These are phyloP conservation scores for Malus sylvestris DNA, from an alignment of 306 rosid species.

Conservation along the genomic window DNA sequence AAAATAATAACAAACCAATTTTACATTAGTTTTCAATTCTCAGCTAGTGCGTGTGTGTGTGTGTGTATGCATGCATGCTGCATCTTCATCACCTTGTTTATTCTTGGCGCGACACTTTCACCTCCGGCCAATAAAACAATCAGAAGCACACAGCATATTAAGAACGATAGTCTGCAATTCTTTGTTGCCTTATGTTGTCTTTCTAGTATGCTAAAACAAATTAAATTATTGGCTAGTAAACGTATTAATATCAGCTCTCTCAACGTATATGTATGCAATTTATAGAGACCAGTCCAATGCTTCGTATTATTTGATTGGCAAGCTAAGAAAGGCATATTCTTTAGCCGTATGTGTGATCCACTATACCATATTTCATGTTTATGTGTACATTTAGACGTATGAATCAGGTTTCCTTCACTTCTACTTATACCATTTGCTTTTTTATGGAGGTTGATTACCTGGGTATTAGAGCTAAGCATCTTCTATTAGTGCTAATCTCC, in stretches of 20 bases:
- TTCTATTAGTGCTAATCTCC: conserved; percentile 6
- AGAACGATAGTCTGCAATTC: conserved; percentile 3
- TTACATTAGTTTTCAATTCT: background rate
- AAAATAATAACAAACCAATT: background rate
- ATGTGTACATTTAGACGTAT: background rate
- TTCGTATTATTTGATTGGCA: conserved; percentile 52
- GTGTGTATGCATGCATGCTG: background rate
- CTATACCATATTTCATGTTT: background rate
- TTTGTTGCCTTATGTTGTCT: conserved; percentile 11
- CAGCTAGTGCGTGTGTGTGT: background rate
- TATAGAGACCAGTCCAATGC: background rate
- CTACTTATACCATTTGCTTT: conserved; percentile 25
- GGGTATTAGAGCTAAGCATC: conserved; percentile 35
- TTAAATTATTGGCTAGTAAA: background rate
- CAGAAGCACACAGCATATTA: conserved; percentile 23
- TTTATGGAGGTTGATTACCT: conserved; percentile 1
- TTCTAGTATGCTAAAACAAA: background rate
- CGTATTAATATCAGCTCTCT: background rate
- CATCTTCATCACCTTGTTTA: conserved; percentile 27
- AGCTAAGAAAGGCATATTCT: conserved; percentile 33
- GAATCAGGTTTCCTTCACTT: conserved; percentile 25
- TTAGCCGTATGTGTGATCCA: background rate
- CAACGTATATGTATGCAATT: background rate
- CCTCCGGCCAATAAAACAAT: conserved; percentile 28
- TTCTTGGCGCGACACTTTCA: conserved; percentile 28